These are phyloP conservation scores for Strobilomyces dryophilus DNA, from an alignment of 768 basidiomycete species.

Conservation along the genomic window DNA sequence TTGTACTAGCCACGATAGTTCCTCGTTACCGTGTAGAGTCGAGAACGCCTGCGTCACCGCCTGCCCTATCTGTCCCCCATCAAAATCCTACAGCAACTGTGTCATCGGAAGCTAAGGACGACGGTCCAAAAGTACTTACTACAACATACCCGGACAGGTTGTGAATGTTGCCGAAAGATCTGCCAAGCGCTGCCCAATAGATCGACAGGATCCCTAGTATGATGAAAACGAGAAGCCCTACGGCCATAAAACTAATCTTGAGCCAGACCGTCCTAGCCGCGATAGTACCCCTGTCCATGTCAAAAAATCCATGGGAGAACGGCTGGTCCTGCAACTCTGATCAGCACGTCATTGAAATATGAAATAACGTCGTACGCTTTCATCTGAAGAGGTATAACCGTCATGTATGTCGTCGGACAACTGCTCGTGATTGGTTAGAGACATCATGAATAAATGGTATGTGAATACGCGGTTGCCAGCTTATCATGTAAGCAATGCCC, in stretches of 20 bases:
- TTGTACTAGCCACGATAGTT: slow-evolving; percentile 44
- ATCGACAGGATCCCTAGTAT: slow-evolving; percentile 52
- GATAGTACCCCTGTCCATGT: slow-evolving; percentile 26
- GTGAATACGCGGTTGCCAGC: background rate
- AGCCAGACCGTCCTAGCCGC: slow-evolving; percentile 38
- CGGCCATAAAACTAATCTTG: slow-evolving; percentile 35
- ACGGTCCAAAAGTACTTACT: slow-evolving; percentile 33
- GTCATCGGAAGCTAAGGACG: background rate
- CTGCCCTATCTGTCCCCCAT: slow-evolving; percentile 50
- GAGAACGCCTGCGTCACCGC: slow-evolving; percentile 39
- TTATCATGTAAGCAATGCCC: slow-evolving; percentile 20
- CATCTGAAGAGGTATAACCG: background rate
- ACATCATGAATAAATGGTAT: slow-evolving; percentile 1
- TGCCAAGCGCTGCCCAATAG: slow-evolving; percentile 58
- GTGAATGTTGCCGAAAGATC: slow-evolving; percentile 32
- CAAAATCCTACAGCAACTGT: slow-evolving; percentile 47
- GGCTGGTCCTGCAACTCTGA: slow-evolving; percentile 17
- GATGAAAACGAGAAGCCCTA: slow-evolving; percentile 35
- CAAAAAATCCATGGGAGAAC: slow-evolving; percentile 29
- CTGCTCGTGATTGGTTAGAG: background rate
- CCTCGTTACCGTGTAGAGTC: slow-evolving; percentile 24
- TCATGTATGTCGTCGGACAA: slow-evolving; percentile 1
- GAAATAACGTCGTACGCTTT: slow-evolving; percentile 7
- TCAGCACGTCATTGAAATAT: slow-evolving; percentile 4
- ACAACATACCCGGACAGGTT: slow-evolving; percentile 56